phyloP scores from a whole-genome alignment of 768 basidiomycete genomes.

The Daedaleopsis sinensis region DNA sequence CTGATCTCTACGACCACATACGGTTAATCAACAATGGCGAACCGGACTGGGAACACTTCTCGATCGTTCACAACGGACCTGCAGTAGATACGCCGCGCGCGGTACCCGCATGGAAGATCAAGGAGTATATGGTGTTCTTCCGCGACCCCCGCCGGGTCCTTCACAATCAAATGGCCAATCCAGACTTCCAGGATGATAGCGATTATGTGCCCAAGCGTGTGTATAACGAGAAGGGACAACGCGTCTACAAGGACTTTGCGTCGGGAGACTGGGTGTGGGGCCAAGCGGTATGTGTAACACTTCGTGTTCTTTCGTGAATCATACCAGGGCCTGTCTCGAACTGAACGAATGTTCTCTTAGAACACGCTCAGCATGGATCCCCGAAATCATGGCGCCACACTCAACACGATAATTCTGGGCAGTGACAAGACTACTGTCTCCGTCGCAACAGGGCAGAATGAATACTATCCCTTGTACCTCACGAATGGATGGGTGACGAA shows the following conservation, averaged over 20 bases:
- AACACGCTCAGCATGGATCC: neutral
- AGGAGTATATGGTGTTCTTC: neutral
- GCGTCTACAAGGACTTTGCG: neutral
- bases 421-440: conserved; percentile 30
- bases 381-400: neutral
- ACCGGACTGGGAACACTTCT: neutral
- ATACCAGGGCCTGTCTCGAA: too few relatives aligned
- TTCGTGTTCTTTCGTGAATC: too few relatives aligned
- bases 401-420: conserved; percentile 16
- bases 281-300: neutral
- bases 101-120: neutral
- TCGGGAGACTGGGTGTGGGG: neutral
- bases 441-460: conserved; percentile 25
- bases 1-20: neutral
- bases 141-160: neutral
- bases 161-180: neutral
- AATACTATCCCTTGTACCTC: conserved; percentile 24
- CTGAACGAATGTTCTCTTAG: too few relatives aligned
- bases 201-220: neutral
- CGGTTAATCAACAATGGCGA: neutral
- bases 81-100: neutral
- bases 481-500: conserved; percentile 21
- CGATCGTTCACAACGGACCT: neutral
- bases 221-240: neutral
- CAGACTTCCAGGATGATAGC: neutral